Evolutionary conservation across 164 flowering plant species (phyloP), one percentile per base, ranked within the genome.

Genomic region (Sextonia rubra): DNA sequence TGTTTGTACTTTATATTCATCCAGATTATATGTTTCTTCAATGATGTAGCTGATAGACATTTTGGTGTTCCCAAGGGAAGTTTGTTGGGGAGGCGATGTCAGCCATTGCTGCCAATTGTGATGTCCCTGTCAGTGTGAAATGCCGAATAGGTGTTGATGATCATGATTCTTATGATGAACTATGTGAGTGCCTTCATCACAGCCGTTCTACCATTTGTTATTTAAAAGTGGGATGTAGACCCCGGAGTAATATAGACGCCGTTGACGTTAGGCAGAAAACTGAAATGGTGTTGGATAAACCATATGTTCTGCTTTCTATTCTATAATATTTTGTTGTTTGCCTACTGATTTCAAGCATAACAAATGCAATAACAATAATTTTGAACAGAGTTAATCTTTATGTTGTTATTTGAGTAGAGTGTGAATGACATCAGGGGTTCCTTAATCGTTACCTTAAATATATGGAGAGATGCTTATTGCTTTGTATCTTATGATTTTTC

Each of bases 41-140:
- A 56, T 72, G 70, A 72, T 75, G n/a, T 74, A 44, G 47, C 86
- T 87, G 68, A 90, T 75, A 49, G 47, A 69, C 58, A 48, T 76
- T 66, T 74, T 81, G 68, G 66, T 83, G 23, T 81, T 77, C 75
- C 47, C 77, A 83, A 91, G 90, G 90, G 76, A 87, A 93, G 99
- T 92, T 93, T 88, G 98, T 93, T 80, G 98, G 87, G 47, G 90
- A 91, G 71, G 97, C 98, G 61, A 96, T 96, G 97, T 87, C 95
- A 56, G 92, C 89, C 22, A 96, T 96, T 83, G 91, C 97, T 80
- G 87, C 90, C 68, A 90, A 91, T 73, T 82, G 90, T 58, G 75
- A 87, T 85, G 91, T 81, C 62, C 97, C 99, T 75, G 98, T 96
- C 74, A 96, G 87, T 86, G 97, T 96, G 15, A 93, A 96, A 78